Evolutionary conservation across 1,139 yeast genomes (phyloP), one percentile per base, ranked within the genome.

Genomic region (Geotrichum reessii): DNA sequence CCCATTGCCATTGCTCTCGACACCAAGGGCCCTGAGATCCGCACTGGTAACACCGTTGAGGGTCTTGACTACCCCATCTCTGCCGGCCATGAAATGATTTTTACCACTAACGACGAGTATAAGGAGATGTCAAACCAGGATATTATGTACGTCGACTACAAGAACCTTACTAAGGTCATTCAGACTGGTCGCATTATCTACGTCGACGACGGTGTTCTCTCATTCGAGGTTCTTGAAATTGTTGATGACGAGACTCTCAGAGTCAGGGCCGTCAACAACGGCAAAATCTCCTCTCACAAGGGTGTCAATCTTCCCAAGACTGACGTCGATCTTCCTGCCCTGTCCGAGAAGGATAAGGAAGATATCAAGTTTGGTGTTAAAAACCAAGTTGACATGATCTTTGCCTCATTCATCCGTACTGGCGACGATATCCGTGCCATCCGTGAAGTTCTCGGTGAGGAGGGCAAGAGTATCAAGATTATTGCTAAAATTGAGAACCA

Each of bases 241-340:
- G 80, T 82, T 66, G 95, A 93, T 74, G 86, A 79, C 64, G 71
- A 81, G 74, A 91, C 92, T 73, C 81, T 93, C 76, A 87, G 82
- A 78, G 99, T 91, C 71, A 82, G 78, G 73, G 87, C 97, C 62
- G 80, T 92, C 76, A 95, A 93, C 80, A 88, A 95, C 65, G 99
- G 99, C 79, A 88, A 84, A 78, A 86, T 95, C 76, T 88, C 87
- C 66, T 90, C 97, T 66, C 97, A 91, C 83, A 93, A 95, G 85
- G 99, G 99, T 80, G 98, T 93, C 69, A 95, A 93, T 82, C 83
- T 93, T 75, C 99, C 99, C 77, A 95, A 95, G 76, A 93, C 99
- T 67, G 98, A 93, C 74, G 99, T 93, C 70, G 99, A 93, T 76
- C 84, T 93, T 74, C 99, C 99, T 67, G 97, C 99, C 67, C 82